Conservation (phyloP, 2,329 filamentous ascomycete species). For the Corinectria fuckeliana region DNA sequence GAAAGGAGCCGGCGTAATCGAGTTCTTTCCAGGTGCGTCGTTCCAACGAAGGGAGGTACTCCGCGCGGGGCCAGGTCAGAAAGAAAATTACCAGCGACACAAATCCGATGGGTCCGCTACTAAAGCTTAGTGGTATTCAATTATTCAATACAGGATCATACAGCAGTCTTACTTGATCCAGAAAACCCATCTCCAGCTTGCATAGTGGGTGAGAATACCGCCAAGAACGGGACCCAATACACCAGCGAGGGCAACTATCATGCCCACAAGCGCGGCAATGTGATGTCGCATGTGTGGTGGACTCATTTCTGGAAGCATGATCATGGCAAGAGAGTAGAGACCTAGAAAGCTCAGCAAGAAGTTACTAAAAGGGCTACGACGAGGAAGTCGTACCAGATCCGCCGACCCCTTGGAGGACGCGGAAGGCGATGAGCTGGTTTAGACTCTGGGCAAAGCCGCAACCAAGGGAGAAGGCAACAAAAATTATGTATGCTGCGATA, state of each 20-base stretch:
- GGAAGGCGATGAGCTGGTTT: conserved; percentile 55
- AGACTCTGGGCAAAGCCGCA: conserved; percentile 50
- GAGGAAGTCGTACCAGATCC: conserved; percentile 49
- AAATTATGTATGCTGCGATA: conserved; percentile 57
- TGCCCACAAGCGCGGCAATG: conserved; percentile 56
- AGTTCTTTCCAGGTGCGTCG: conserved; percentile 55
- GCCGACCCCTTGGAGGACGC: conserved; percentile 58
- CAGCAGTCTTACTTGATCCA: conserved; percentile 60
- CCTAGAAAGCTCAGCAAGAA: conserved; percentile 41
- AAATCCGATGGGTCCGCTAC: conserved; percentile 57
- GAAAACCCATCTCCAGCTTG: conserved; percentile 62
- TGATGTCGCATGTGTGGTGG: conserved; percentile 48
- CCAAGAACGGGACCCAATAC: conserved; percentile 60
- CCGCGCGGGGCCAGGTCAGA: conserved; percentile 55
- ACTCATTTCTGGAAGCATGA: conserved; percentile 59
- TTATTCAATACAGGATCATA: neutral
- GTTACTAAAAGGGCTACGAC: neutral
- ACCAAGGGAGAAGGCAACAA: conserved; percentile 62
- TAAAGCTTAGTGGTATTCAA: conserved; percentile 12
- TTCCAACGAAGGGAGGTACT: conserved; percentile 47
- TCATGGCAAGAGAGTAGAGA: conserved; percentile 63
- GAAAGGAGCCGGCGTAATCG: conserved; percentile 60
- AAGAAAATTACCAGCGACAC: conserved; percentile 55
- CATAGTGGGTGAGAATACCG: conserved; percentile 56
- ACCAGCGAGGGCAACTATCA: conserved; percentile 55